These are phyloP conservation scores for Rhododendron vialii DNA, from an alignment of 148 eudicot species.

Conservation along the genomic window DNA sequence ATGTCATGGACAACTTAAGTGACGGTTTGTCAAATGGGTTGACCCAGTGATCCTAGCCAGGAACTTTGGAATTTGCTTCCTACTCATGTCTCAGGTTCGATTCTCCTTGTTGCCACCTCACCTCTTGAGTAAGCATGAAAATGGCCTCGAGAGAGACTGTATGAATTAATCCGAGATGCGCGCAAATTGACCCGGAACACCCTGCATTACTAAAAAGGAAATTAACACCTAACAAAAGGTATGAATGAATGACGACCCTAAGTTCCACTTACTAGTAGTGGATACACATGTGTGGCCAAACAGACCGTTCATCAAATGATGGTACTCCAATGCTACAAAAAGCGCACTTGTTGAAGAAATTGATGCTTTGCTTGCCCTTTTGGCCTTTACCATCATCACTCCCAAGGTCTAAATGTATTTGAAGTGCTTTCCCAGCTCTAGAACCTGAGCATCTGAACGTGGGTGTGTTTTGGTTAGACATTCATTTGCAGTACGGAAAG, in stretches of 20 bases:
- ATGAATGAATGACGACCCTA: not conserved
- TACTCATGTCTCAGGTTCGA: too few relatives aligned
- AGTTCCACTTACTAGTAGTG: not conserved
- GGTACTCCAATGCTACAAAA: not conserved
- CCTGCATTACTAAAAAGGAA: too few relatives aligned
- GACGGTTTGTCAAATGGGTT: too few relatives aligned
- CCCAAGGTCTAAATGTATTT: not conserved
- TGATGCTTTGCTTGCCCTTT: not conserved
- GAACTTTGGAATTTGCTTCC: too few relatives aligned
- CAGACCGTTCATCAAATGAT: not conserved
- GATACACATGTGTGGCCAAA: too few relatives aligned
- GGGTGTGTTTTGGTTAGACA: not conserved
- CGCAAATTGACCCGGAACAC: too few relatives aligned
- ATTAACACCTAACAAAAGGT: not conserved
- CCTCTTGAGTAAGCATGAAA: not conserved
- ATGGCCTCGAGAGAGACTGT: too few relatives aligned
- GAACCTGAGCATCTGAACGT: not conserved
- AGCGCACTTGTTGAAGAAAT: not conserved
- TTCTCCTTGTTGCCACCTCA: not conserved
- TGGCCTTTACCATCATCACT: too few relatives aligned
- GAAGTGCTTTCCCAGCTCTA: not conserved
- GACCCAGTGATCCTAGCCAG: too few relatives aligned
- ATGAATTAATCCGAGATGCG: too few relatives aligned
- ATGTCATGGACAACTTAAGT: too few relatives aligned
- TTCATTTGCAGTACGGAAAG: not conserved